Evolutionary conservation across 1,284 basidiomycete genomes (phyloP).

Genomic region (Sporisorium scitamineum): DNA sequence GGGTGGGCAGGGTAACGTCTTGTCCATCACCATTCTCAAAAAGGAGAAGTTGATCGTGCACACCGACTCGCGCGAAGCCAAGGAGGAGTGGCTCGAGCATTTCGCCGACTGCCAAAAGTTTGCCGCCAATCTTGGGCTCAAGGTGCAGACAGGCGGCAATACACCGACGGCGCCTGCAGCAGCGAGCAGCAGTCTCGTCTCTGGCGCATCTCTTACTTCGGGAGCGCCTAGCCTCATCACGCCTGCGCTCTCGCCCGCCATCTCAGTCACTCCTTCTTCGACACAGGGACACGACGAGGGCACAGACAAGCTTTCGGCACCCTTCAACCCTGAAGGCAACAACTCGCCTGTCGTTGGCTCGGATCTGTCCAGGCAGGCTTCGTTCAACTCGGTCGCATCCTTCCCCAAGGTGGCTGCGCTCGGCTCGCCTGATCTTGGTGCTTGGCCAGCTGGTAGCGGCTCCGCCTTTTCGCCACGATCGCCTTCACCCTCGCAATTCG

Average conservation of each 20-base stretch:
- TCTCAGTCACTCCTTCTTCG: conserved; percentile 60
- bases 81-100: conserved; percentile 79
- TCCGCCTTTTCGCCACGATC: conserved; percentile 38
- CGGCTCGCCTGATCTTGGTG: conserved; percentile 43
- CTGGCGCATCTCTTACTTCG: conserved; percentile 10
- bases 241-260: conserved; percentile 54
- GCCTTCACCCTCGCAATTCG: conserved; percentile 43
- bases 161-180: conserved; percentile 7
- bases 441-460: conserved; percentile 13
- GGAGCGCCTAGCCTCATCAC: conserved; percentile 23
- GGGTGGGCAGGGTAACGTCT: conserved; percentile 77
- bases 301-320: conserved; percentile 1
- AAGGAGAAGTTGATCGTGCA: conserved; percentile 85
- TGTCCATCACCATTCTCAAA: conserved; percentile 86
- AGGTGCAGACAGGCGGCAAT: conserved; percentile 48
- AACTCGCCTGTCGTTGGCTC: conserved; percentile 30
- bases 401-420: conserved; percentile 45
- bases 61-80: conserved; percentile 75
- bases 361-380: conserved; percentile 49
- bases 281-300: conserved; percentile 22
- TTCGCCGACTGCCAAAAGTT: conserved; percentile 87
- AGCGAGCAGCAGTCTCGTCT: conserved; percentile 9
- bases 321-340: conserved; percentile 10
- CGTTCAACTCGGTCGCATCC: conserved; percentile 59
- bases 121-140: conserved; percentile 73